These are phyloP conservation scores for Puccinellia tenuiflora DNA, from an alignment of 176 grass and related monocot genomes.

Conservation along the genomic window DNA sequence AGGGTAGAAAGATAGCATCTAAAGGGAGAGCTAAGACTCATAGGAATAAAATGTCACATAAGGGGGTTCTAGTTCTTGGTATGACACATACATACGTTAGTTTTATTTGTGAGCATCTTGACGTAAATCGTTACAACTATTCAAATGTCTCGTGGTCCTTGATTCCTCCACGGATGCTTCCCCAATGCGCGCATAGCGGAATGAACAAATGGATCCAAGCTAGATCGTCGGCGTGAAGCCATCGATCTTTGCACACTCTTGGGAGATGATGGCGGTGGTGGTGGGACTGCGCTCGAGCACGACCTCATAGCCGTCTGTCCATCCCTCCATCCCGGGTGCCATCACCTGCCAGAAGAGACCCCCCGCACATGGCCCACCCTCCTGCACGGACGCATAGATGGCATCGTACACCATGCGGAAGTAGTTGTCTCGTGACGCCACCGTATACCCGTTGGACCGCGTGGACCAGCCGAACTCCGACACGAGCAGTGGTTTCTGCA, in stretches of 20 bases:
- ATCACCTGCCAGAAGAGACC: slow-evolving; percentile 3
- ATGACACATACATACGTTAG: neutral
- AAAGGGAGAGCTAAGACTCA: no score
- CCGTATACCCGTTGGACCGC: neutral
- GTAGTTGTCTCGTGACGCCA: neutral
- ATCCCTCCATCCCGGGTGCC: neutral
- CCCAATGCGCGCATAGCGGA: neutral
- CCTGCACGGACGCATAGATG: neutral
- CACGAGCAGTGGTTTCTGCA: neutral
- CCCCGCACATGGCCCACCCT: neutral
- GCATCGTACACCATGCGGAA: neutral
- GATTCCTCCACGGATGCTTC: neutral
- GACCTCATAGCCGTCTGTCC: neutral
- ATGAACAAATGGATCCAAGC: neutral
- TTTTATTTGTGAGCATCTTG: neutral
- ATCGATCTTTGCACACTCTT: neutral
- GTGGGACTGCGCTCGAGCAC: neutral
- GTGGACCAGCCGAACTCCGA: neutral
- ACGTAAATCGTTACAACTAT: neutral
- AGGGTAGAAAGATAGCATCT: no score
- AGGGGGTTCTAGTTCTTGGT: no score
- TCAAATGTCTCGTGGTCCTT: neutral
- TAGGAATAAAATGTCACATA: no score
- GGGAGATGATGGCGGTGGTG: neutral
- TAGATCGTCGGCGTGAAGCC: neutral